These are phyloP conservation scores for Rhodotorula kratochvilovae DNA, from an alignment of 768 basidiomycete species.

Conservation along the genomic window DNA sequence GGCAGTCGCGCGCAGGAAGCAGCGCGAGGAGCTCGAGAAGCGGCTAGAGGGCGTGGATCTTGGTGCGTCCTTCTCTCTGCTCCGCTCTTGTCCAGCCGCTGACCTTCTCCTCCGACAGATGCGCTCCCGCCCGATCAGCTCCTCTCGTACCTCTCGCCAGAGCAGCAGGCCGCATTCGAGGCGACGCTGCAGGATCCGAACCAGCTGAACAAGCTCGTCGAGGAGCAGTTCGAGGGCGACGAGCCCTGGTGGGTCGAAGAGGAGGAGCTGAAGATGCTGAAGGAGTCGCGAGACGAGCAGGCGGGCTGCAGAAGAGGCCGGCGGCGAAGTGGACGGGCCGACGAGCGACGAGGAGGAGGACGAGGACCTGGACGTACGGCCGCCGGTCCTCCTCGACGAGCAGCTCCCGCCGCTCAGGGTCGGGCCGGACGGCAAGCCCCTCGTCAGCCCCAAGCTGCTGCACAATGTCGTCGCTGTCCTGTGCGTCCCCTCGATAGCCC, in stretches of 20 bases:
- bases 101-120: constrained; percentile 11
- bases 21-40: constrained; percentile 25
- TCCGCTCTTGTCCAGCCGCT: background rate
- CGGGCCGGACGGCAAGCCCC: constrained; percentile 1
- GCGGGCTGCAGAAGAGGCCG: background rate
- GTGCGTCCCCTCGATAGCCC: constrained; percentile 7
- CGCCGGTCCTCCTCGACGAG: background rate
- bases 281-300: constrained; percentile 6
- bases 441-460: constrained; percentile 7
- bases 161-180: constrained; percentile 31
- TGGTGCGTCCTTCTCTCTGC: constrained; percentile 7
- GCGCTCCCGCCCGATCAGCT: constrained; percentile 31
- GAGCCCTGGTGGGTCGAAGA: constrained; percentile 36
- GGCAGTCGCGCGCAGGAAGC: background rate
- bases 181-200: constrained; percentile 23
- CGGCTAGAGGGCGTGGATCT: constrained; percentile 30
- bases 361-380: constrained; percentile 2
- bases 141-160: constrained; percentile 29
- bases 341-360: constrained; percentile 3
- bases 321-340: background rate
- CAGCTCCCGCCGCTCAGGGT: constrained; percentile 7
- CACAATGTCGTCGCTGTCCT: constrained; percentile 34
- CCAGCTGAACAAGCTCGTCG: constrained; percentile 17
- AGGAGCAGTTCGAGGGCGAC: constrained; percentile 27
- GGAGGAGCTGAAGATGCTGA: background rate